Evolutionary conservation across 441 rosid genomes (phyloP), one percentile per base, ranked within the genome.

Genomic region (Bocquillonia castaneifolia): DNA sequence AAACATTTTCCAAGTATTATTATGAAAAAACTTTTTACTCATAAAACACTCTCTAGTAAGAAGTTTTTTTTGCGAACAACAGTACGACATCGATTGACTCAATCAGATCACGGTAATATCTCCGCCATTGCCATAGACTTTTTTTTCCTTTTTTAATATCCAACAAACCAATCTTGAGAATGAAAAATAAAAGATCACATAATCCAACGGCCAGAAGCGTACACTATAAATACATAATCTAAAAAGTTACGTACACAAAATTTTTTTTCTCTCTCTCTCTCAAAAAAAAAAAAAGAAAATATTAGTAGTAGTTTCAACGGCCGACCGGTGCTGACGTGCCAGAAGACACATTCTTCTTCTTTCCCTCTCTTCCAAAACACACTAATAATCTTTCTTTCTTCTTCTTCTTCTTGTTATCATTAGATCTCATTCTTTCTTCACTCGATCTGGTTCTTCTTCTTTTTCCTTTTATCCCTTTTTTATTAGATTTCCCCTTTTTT

Each of bases 391-490:
- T 68, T 67, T 18, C 6, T 71, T 57, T 62, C 72, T 74, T 59
- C n/a, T n/a, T n/a, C n/a, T n/a, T n/a, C n/a, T n/a, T 6, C 47
- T 2, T 12, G 9, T 36, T 3, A 36, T 36, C 52, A 29, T 73
- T 77, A 74, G 78, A 72, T 78, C 79, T 75, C 70, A 69, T 70
- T 58, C 70, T 63, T 23, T 66, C 22, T 70, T 72, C 66, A 34
- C 56, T 67, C 78, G 88, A 88, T 85, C 87, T 73, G 89, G 90
- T 86, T 77, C 55, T 61, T 56, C 59, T 68, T 66, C 57, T 36
- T 70, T 12, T 9, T 62, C 63, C 52, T 45, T 60, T 37, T 37
- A 42, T 26, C 20, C 14, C 23, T 28, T 63, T 32, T 62, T 29
- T 52, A 31, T 58, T 60, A 6, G 6, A 12, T 22, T 8, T 64